Conservation (phyloP, 176 grass and related monocot genomes). For the Echinochloa phyllopogon region DNA sequence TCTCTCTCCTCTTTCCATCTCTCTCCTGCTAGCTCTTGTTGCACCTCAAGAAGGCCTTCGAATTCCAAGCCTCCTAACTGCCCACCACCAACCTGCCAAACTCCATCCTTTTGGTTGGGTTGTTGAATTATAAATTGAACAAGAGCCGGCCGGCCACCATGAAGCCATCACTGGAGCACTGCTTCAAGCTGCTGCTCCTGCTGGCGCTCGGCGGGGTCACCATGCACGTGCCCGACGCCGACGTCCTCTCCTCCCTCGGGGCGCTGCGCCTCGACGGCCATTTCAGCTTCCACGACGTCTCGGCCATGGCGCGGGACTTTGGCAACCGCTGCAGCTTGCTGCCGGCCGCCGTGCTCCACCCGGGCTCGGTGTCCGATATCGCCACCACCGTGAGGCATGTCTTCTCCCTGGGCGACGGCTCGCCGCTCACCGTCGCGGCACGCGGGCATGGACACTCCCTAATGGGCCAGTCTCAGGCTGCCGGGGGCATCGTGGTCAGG, state of each 20-base stretch:
- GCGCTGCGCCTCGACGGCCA: conserved; percentile 56
- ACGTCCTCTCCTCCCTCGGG: conserved; percentile 51
- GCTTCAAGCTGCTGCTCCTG: conserved; percentile 72
- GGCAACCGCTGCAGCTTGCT: conserved; percentile 68
- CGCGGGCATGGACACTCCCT: conserved; percentile 90
- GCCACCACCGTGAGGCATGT: conserved; percentile 57
- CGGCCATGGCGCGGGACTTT: conserved; percentile 66
- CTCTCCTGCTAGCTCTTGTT: conserved; percentile 10
- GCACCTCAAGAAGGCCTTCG: neutral
- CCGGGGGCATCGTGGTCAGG: conserved; percentile 67
- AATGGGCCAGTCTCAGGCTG: conserved; percentile 75
- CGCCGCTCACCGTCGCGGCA: conserved; percentile 71
- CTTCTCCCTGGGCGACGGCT: conserved; percentile 46
- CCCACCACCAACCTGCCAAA: conserved; percentile 54
- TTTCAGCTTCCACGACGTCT: conserved; percentile 63
- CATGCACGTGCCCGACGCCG: conserved; percentile 79
- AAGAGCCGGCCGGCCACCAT: conserved; percentile 42
- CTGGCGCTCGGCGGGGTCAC: conserved; percentile 66
- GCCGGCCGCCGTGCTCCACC: conserved; percentile 70
- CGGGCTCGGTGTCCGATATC: conserved; percentile 65
- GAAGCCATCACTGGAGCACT: conserved; percentile 45
- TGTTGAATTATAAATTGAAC: conserved; percentile 4
- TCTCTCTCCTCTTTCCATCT: neutral
- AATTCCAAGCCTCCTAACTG: conserved; percentile 36
- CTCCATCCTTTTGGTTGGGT: conserved; percentile 29